phyloP scores from a whole-genome alignment of 2,329 filamentous ascomycete species.

The Aureobasidium musti region DNA sequence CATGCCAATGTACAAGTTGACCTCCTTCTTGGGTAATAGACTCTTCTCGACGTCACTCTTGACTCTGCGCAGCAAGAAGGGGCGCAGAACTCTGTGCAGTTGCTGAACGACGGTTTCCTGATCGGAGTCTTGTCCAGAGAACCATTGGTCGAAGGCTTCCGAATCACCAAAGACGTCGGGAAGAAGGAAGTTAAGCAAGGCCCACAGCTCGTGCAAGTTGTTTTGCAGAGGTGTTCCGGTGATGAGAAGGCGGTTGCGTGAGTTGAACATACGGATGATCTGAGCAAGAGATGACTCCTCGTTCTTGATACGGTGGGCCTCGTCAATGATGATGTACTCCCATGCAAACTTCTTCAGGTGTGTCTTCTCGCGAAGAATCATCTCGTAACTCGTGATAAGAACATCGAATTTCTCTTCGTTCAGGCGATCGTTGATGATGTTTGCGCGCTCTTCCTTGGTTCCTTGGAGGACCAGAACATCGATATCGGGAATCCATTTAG shows the following conservation, averaged over 20 bases:
- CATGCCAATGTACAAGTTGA: conserved; percentile 98
- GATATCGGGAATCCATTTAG: conserved; percentile 91
- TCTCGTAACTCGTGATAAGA: conserved; percentile 98
- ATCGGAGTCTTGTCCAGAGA: conserved; percentile 83
- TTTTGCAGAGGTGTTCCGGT: conserved; percentile 97
- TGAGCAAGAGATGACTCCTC: conserved; percentile 96
- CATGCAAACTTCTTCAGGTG: conserved; percentile 97
- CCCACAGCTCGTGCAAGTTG: conserved; percentile 97
- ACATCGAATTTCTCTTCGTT: conserved; percentile 95
- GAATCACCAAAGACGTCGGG: conserved; percentile 97
- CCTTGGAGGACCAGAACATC: conserved; percentile 93
- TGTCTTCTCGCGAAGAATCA: conserved; percentile 93
- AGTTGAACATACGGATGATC: conserved; percentile 95
- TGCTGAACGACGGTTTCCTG: conserved; percentile 97
- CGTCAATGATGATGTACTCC: conserved; percentile 99
- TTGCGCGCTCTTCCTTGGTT: conserved; percentile 87
- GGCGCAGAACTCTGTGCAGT: conserved; percentile 86
- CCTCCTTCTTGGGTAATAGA: conserved; percentile 91
- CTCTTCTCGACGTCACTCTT: conserved; percentile 99
- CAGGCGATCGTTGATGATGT: conserved; percentile 87
- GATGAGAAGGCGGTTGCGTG: conserved; percentile 89
- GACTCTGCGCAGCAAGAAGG: conserved; percentile 91
- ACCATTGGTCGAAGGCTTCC: conserved; percentile 98
- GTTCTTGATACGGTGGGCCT: conserved; percentile 98
- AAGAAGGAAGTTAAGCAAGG: conserved; percentile 93